Evolutionary conservation across 306 rosid species (phyloP).

Genomic region (Citrullus colocynthis): DNA sequence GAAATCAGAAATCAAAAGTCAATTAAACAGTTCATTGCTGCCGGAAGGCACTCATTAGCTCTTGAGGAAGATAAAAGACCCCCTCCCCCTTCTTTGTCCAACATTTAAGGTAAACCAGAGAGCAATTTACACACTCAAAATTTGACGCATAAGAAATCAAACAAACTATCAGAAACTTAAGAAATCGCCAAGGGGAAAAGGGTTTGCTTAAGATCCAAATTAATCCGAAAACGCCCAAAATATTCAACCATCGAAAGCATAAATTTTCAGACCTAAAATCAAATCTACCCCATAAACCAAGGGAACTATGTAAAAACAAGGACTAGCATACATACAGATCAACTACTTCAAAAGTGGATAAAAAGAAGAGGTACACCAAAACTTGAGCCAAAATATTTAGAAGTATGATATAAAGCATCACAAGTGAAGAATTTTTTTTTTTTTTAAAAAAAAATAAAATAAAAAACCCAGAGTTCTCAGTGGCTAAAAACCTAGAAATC

Average conservation of each 20-base stretch:
- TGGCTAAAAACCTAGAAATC: background rate
- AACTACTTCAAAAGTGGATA: background rate
- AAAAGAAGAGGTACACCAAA: no score
- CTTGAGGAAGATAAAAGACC: background rate
- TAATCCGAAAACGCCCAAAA: background rate
- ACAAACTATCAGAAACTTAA: background rate
- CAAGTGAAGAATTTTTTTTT: background rate
- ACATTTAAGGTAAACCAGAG: background rate
- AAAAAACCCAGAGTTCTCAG: background rate
- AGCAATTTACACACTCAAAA: background rate
- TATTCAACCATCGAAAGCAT: background rate
- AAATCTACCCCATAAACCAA: background rate
- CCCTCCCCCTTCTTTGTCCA: background rate
- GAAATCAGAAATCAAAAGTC: background rate
- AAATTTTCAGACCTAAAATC: background rate
- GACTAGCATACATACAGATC: conserved; percentile 3
- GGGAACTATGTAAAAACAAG: background rate
- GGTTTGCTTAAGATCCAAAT: background rate
- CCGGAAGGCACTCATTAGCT: background rate
- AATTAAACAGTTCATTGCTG: background rate
- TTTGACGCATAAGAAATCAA: background rate
- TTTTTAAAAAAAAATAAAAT: no score
- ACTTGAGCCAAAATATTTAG: background rate
- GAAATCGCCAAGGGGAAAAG: background rate
- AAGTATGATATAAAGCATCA: background rate